Evolutionary conservation across 768 basidiomycete species (phyloP), one percentile per base, ranked within the genome.

Genomic region (Pleurotus djamor): DNA sequence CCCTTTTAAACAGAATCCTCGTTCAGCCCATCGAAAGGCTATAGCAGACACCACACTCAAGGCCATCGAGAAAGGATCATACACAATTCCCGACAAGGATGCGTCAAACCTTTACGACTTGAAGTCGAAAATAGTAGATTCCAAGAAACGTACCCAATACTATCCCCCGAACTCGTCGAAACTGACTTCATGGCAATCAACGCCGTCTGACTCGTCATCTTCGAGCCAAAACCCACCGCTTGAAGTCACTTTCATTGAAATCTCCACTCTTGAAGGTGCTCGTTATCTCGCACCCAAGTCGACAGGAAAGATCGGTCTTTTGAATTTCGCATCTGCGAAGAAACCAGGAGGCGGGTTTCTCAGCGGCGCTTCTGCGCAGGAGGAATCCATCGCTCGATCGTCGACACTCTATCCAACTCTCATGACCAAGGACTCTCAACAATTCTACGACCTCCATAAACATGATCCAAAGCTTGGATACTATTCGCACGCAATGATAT

Each of bases 401-500:
- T 91, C 89, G 9, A 88, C 86, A 4, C 72, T 93, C 5, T 89
- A 86, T 63, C 74, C 80, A 1, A 80, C 85, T 7, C 85, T 92
- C 58, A 77, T 78, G 66, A 82, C 85, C 8, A 68, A 71, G 13
- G 76, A 74, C 4, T 86, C 83, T 0, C 73, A 81, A 47, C 76
- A 79, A 43, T 92, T 90, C 72, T 90, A 93, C 68, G 71, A 69
- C 2, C 67, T 84, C 16, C 91, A 92, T 68, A 74, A 74, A 34
- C 75, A 65, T 59, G 76, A 79, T 63, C 66, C 68, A 8, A 76
- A 76, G 49, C 78, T 74, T 5, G 85, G 86, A 0, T 88, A 82
- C 68, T 91, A 91, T 68, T 79, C 88, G n/a, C 86, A 92, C 68
- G 83, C 88, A 17, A 91, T 92, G 83, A 76, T 92, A 28, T 90